Evolutionary conservation across 805 yeast genomes (phyloP).

Genomic region (Saccharomycopsis malanga): DNA sequence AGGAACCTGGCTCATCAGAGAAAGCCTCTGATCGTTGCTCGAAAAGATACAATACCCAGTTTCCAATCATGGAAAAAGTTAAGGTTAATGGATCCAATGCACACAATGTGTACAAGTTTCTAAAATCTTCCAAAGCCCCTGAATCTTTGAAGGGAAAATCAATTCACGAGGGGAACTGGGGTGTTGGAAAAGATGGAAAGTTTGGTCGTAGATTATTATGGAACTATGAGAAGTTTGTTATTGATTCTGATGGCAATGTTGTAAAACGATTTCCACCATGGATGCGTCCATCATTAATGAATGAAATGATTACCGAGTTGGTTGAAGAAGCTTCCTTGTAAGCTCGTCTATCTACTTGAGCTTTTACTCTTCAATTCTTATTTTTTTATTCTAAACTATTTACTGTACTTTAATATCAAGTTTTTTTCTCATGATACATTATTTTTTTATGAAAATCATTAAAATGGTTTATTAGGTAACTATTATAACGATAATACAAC

Average conservation of each 20-base stretch:
- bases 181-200: background rate
- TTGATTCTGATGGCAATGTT: constrained; percentile 38
- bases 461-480: no score
- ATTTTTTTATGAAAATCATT: no score
- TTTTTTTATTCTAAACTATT: no score
- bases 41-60: constrained; percentile 79
- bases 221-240: constrained; percentile 71
- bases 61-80: constrained; percentile 81
- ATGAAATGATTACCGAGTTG: no score
- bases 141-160: constrained; percentile 42
- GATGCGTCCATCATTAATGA: background rate
- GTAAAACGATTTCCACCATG: background rate
- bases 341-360: no score
- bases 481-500: no score
- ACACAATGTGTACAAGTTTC: constrained; percentile 72
- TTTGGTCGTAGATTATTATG: constrained; percentile 51
- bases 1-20: constrained; percentile 62
- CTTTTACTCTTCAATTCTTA: no score
- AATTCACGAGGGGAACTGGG: constrained; percentile 27
- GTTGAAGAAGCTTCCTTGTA: no score
- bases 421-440: no score
- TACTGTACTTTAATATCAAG: no score
- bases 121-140: constrained; percentile 52
- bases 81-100: constrained; percentile 83
- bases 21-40: constrained; percentile 73